These are phyloP conservation scores for Suhomyces atakaporum DNA, from an alignment of 1,139 yeast species.

Conservation along the genomic window DNA sequence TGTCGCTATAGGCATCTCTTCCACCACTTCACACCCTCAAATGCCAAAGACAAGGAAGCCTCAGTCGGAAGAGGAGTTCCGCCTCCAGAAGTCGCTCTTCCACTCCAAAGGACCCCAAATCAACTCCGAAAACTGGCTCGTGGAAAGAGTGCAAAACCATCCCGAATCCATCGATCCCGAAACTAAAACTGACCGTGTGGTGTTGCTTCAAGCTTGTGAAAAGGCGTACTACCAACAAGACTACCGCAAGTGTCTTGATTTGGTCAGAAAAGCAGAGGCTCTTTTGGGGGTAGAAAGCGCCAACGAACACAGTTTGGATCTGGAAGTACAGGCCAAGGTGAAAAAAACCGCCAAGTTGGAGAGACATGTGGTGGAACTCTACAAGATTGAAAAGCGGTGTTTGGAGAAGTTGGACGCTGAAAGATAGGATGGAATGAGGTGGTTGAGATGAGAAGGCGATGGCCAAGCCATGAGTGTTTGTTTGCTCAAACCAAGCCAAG, in stretches of 20 bases:
- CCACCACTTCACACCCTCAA: too few relatives aligned
- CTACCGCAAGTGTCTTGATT: constrained; percentile 44
- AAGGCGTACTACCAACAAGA: constrained; percentile 51
- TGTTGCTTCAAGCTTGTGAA: constrained; percentile 47
- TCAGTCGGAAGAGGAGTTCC: constrained; percentile 58
- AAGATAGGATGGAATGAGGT: too few relatives aligned
- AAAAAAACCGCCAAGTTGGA: constrained; percentile 40
- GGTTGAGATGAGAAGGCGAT: too few relatives aligned
- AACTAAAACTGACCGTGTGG: constrained; percentile 37
- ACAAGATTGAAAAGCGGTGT: constrained; percentile 44
- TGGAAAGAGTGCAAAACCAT: constrained; percentile 25
- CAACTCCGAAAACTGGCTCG: constrained; percentile 51
- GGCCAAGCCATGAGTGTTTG: too few relatives aligned
- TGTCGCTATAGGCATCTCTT: too few relatives aligned
- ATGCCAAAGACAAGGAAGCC: constrained; percentile 43
- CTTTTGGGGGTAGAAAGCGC: constrained; percentile 37
- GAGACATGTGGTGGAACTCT: constrained; percentile 49
- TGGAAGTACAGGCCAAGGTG: constrained; percentile 19
- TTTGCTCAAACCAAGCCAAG: too few relatives aligned
- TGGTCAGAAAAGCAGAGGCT: constrained; percentile 31
- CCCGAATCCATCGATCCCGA: constrained; percentile 21
- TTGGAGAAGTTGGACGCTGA: constrained; percentile 12
- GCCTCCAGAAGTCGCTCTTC: constrained; percentile 47
- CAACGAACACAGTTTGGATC: constrained; percentile 16
- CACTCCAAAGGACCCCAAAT: constrained; percentile 51